phyloP scores from a whole-genome alignment of 768 basidiomycete genomes.

The Termitomyces sp. region DNA sequence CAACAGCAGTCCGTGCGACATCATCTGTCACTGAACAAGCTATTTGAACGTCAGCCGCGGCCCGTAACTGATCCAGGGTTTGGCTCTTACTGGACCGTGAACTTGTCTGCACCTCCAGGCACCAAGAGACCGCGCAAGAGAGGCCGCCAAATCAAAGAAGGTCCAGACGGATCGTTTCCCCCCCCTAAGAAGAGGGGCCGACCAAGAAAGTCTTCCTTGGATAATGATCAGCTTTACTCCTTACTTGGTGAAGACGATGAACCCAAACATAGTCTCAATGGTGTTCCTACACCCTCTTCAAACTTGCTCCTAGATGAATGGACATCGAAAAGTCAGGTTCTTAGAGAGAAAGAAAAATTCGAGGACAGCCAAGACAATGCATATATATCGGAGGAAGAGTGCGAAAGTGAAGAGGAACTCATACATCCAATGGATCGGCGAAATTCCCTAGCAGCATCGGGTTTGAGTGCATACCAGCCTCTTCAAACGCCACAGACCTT shows the following conservation, averaged over 20 bases:
- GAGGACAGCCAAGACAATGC: slow-evolving; percentile 17
- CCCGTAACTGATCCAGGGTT: slow-evolving; percentile 85
- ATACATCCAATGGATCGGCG: slow-evolving; percentile 42
- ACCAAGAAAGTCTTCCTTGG: slow-evolving; percentile 28
- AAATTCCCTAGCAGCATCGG: slow-evolving; percentile 25
- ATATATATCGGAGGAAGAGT: slow-evolving; percentile 42
- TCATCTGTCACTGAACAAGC: slow-evolving; percentile 75
- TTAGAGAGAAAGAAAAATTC: slow-evolving; percentile 10
- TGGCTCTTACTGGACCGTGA: slow-evolving; percentile 90
- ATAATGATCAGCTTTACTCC: slow-evolving; percentile 5
- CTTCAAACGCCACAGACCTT: slow-evolving; percentile 27
- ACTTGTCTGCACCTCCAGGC: slow-evolving; percentile 77
- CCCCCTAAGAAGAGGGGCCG: slow-evolving; percentile 38
- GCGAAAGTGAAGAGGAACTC: slow-evolving; percentile 69
- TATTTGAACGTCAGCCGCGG: slow-evolving; percentile 79
- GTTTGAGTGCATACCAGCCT: slow-evolving; percentile 32
- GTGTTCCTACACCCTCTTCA: neutral
- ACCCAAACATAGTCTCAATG: slow-evolving; percentile 7
- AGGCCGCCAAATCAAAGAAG: slow-evolving; percentile 55
- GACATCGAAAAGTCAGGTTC: neutral
- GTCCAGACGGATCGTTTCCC: slow-evolving; percentile 15
- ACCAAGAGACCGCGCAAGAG: slow-evolving; percentile 84
- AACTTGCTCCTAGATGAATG: neutral
- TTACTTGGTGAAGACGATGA: slow-evolving; percentile 19
- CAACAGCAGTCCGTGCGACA: slow-evolving; percentile 88